Percentiles rank a stretch among this genome's conserved stretches.
Conservation (phyloP, 179 eudicot species). For the Gypsophila paniculata region DNA sequence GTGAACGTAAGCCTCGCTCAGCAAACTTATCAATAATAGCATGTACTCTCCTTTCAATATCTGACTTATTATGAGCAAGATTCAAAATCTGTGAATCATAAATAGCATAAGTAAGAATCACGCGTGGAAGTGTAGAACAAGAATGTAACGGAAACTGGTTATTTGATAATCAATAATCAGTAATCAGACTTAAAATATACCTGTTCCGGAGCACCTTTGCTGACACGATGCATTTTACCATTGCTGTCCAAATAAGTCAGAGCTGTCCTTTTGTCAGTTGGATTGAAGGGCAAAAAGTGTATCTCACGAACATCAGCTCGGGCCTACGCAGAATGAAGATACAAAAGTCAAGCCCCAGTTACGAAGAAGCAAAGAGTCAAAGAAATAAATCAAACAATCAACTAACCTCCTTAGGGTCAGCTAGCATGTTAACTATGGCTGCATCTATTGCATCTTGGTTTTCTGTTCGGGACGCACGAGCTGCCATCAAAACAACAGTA, state of each 20-base stretch:
- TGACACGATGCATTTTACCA: constrained; percentile 83
- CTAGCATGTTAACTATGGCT: constrained; percentile 79
- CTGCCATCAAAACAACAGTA: constrained; percentile 86
- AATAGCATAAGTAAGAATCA: background rate
- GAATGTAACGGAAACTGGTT: background rate
- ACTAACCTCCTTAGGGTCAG: constrained; percentile 83
- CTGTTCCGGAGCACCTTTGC: constrained; percentile 99
- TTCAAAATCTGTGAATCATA: constrained; percentile 53
- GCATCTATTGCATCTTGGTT: constrained; percentile 91
- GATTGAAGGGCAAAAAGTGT: constrained; percentile 87
- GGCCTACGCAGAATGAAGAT: constrained; percentile 42
- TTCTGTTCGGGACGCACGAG: constrained; percentile 78
- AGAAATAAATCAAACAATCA: constrained; percentile 14
- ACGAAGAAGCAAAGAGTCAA: constrained; percentile 5
- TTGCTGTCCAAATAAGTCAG: constrained; percentile 67
- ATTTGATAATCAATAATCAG: background rate
- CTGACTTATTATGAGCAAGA: constrained; percentile 79
- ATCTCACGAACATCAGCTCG: constrained; percentile 82
- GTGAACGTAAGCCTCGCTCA: constrained; percentile 83
- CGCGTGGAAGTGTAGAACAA: background rate
- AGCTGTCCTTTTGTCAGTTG: constrained; percentile 89
- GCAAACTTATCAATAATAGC: constrained; percentile 88
- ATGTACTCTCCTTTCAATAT: constrained; percentile 88
- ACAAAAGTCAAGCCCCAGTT: constrained; percentile 6
- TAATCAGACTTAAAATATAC: constrained; percentile 31